Conservation (phyloP, 805 yeast species). For the Wickerhamiella allomyrinae region DNA sequence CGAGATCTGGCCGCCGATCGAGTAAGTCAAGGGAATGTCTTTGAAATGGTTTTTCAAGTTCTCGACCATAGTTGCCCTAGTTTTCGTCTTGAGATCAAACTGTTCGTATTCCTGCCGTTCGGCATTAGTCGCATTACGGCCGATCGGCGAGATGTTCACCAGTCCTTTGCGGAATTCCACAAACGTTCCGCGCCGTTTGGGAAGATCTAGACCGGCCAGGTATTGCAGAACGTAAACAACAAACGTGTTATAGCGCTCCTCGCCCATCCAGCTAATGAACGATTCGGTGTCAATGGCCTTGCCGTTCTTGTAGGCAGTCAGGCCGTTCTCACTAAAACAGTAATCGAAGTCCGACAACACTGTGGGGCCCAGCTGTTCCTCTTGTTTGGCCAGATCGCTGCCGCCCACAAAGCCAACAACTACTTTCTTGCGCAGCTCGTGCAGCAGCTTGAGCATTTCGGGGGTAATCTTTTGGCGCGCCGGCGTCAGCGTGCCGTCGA, state of each 20-base stretch:
- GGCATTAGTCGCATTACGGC: conserved; percentile 90
- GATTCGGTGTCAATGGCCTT: conserved; percentile 81
- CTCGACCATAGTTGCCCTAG: conserved; percentile 72
- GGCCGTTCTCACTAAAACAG: conserved; percentile 94
- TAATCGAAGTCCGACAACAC: conserved; percentile 75
- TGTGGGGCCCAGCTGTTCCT: conserved; percentile 82
- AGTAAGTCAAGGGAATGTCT: conserved; percentile 73
- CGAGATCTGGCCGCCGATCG: conserved; percentile 98
- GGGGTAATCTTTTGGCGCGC: conserved; percentile 58
- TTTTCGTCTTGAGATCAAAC: conserved; percentile 62
- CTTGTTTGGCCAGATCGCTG: conserved; percentile 83
- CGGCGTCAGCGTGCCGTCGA: conserved; percentile 96
- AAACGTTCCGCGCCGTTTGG: conserved; percentile 97
- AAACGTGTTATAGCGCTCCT: conserved; percentile 80
- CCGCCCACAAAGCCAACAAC: conserved; percentile 98
- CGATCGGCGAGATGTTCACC: conserved; percentile 96
- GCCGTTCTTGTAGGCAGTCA: conserved; percentile 92
- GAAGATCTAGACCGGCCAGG: conserved; percentile 74
- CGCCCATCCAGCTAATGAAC: conserved; percentile 91
- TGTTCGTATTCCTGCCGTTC: conserved; percentile 89
- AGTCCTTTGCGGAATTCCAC: conserved; percentile 98
- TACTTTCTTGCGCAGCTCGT: conserved; percentile 72
- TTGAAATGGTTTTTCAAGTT: conserved; percentile 76
- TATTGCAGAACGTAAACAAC: conserved; percentile 75
- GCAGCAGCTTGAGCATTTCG: conserved; percentile 61